Conservation (phyloP, 345 rosid genomes). For the Salix arbutifolia region DNA sequence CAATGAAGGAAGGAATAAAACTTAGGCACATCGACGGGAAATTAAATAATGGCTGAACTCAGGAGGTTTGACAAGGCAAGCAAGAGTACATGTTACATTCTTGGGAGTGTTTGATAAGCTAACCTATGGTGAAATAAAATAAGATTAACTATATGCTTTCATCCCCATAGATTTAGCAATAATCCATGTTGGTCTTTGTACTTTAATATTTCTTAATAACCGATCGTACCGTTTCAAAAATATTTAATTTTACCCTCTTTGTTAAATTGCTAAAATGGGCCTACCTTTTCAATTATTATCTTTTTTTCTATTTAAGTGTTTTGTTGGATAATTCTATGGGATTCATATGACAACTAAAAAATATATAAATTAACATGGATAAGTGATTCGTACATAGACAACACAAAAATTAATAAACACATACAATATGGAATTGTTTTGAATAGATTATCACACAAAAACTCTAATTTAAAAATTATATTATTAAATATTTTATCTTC, state of each 20-base stretch:
- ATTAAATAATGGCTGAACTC: not conserved
- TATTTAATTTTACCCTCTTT: no score
- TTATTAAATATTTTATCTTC: no score
- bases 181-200: not conserved
- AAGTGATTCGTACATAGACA: not conserved
- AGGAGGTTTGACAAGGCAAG: not conserved
- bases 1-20: not conserved
- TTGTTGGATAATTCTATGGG: not conserved
- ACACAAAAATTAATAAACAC: no score
- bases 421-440: no score
- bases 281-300: not conserved
- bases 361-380: not conserved
- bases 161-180: not conserved
- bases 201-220: not conserved
- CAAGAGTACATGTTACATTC: not conserved
- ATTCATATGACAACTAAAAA: not conserved
- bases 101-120: not conserved
- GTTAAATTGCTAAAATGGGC: no score
- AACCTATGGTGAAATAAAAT: not conserved
- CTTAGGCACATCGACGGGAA: not conserved
- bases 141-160: not conserved
- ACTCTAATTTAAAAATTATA: no score
- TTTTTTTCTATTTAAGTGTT: not conserved
- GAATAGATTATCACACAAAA: no score
- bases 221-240: not conserved